Conservation (phyloP, 768 basidiomycete genomes). For the Lepiota venenata region DNA sequence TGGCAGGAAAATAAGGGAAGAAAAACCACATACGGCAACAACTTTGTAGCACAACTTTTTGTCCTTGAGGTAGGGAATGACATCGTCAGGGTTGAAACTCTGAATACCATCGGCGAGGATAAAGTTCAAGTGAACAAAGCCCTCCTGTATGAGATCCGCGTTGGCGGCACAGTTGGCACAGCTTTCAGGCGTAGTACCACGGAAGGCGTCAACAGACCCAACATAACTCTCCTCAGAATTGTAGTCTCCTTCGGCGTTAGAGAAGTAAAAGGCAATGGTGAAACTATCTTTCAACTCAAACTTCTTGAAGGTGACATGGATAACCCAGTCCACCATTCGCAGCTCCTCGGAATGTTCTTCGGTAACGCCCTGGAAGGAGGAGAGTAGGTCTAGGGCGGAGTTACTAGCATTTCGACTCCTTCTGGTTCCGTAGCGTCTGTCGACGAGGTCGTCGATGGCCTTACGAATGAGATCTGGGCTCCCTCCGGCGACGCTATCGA, state of each 20-base stretch:
- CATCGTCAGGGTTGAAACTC: conserved; percentile 18
- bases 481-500: conserved; percentile 27
- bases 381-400: conserved; percentile 3
- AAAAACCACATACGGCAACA: background rate
- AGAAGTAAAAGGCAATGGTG: conserved; percentile 45
- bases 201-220: conserved; percentile 17
- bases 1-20: too few species aligned
- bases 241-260: conserved; percentile 32
- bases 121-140: conserved; percentile 36
- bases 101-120: conserved; percentile 22
- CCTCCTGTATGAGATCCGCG: conserved; percentile 26
- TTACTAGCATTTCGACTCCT: background rate
- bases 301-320: conserved; percentile 38
- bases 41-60: conserved; percentile 1
- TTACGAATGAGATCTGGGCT: conserved; percentile 18
- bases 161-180: conserved; percentile 40
- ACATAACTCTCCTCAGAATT: conserved; percentile 23
- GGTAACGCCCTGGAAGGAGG: conserved; percentile 5
- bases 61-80: background rate
- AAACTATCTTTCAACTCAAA: conserved; percentile 41
- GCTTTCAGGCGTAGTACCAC: conserved; percentile 30
- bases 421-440: conserved; percentile 24
- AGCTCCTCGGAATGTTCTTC: conserved; percentile 2
- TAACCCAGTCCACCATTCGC: conserved; percentile 36
- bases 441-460: conserved; percentile 26